Evolutionary conservation across 208 protist genomes (phyloP).

Genomic region (Leishmania aethiopica): DNA sequence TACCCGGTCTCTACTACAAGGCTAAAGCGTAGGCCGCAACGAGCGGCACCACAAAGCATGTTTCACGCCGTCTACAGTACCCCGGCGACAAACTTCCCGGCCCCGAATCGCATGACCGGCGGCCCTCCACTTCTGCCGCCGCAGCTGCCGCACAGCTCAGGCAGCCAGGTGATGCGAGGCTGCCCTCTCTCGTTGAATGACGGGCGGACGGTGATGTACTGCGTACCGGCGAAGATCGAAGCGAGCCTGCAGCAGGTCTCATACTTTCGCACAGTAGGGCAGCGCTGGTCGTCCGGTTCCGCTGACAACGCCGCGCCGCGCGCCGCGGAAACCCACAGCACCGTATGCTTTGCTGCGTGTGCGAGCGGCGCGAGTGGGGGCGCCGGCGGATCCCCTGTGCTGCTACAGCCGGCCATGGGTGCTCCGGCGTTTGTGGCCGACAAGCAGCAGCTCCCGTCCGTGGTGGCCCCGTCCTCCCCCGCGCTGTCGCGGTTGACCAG

Average conservation of each 20-base stretch:
- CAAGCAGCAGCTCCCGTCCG: background rate
- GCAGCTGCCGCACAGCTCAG: background rate
- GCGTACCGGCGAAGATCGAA: background rate
- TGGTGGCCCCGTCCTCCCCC: background rate
- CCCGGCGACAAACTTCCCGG: background rate
- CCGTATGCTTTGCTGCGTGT: background rate
- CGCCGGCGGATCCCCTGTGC: background rate
- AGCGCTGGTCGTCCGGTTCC: background rate
- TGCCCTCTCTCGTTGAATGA: background rate
- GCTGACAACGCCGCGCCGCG: background rate
- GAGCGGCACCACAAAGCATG: conserved; percentile 3
- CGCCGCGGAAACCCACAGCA: background rate
- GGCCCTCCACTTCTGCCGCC: background rate
- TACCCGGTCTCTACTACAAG: background rate
- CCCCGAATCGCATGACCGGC: background rate
- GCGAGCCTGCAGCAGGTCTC: background rate
- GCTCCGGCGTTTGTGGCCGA: background rate
- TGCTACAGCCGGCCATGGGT: background rate
- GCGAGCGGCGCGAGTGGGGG: background rate
- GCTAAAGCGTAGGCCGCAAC: no score
- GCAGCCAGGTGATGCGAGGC: background rate
- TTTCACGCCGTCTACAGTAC: conserved; percentile 9
- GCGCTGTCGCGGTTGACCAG: background rate
- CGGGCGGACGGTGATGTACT: conserved; percentile 2
- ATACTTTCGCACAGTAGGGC: background rate